Percentiles rank a stretch among this genome's conserved stretches.
Conservation (phyloP, 2,329 filamentous ascomycete genomes). For the Zalaria obscura region DNA sequence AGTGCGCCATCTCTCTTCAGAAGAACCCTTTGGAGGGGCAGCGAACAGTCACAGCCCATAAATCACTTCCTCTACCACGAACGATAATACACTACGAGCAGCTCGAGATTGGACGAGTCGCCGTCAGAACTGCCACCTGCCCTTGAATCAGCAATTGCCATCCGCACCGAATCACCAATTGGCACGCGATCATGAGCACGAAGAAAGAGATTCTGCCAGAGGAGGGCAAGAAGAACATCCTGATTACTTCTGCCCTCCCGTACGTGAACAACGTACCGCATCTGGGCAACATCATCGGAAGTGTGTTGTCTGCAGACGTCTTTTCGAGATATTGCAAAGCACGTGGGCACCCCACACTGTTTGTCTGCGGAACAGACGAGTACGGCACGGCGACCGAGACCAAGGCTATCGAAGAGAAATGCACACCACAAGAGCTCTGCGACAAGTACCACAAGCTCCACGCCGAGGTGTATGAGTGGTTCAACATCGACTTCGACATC, state of each 20-base stretch:
- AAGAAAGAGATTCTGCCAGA: constrained; percentile 31
- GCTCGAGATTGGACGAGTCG: too few relatives aligned
- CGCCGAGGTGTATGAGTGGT: constrained; percentile 89
- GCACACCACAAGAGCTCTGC: constrained; percentile 73
- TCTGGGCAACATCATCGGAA: constrained; percentile 78
- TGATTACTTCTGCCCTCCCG: constrained; percentile 83
- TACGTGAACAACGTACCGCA: constrained; percentile 69
- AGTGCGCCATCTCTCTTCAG: not conserved
- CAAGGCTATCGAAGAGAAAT: constrained; percentile 77
- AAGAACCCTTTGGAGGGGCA: too few relatives aligned
- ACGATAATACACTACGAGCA: too few relatives aligned
- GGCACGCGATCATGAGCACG: constrained; percentile 5
- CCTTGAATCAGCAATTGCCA: too few relatives aligned
- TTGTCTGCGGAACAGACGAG: constrained; percentile 80
- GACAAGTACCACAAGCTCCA: constrained; percentile 87
- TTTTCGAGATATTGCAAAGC: constrained; percentile 60
- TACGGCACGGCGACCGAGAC: constrained; percentile 95
- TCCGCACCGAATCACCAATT: too few relatives aligned
- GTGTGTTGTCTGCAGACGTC: constrained; percentile 78
- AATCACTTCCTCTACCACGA: too few relatives aligned
- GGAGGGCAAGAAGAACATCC: constrained; percentile 61
- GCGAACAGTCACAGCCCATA: too few relatives aligned
- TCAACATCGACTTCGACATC: constrained; percentile 85
- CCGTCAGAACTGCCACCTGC: too few relatives aligned
- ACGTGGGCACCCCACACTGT: constrained; percentile 66